phyloP scores from a whole-genome alignment of 2,329 filamentous ascomycete genomes.

The Penicillium brasilianum region DNA sequence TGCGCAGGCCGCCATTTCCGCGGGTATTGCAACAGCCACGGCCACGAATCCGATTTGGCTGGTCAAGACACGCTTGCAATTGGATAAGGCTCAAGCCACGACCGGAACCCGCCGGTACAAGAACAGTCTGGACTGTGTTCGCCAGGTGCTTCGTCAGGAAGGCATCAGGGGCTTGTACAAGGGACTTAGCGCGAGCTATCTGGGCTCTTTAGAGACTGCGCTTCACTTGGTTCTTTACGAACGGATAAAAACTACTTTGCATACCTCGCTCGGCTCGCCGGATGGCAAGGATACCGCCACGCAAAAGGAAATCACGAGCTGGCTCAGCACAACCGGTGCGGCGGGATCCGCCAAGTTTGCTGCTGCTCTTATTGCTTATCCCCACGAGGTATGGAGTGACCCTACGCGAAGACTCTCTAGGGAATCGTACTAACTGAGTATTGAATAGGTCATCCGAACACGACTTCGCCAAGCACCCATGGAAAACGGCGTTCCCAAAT shows the following conservation, averaged over 20 bases:
- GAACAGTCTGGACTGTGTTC: slow-evolving; percentile 69
- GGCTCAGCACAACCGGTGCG: slow-evolving; percentile 42
- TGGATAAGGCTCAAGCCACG: slow-evolving; percentile 43
- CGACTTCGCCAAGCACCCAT: slow-evolving; percentile 43
- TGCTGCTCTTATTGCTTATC: slow-evolving; percentile 42
- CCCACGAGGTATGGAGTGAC: slow-evolving; percentile 38
- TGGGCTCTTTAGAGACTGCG: slow-evolving; percentile 44
- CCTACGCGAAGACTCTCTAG: not conserved
- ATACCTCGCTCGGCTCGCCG: slow-evolving; percentile 25
- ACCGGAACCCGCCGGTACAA: slow-evolving; percentile 46
- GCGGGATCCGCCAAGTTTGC: slow-evolving; percentile 42
- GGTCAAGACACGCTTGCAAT: slow-evolving; percentile 73
- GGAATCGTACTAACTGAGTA: not conserved
- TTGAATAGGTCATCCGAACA: slow-evolving; percentile 41
- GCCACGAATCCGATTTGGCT: slow-evolving; percentile 49
- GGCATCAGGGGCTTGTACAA: slow-evolving; percentile 85
- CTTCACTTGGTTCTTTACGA: slow-evolving; percentile 46
- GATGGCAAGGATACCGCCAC: slow-evolving; percentile 29
- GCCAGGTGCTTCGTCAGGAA: slow-evolving; percentile 81
- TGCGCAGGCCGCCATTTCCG: slow-evolving; percentile 41
- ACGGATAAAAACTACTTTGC: slow-evolving; percentile 38
- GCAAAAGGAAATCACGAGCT: slow-evolving; percentile 34
- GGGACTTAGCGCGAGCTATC: slow-evolving; percentile 75
- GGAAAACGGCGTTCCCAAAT: slow-evolving; percentile 42
- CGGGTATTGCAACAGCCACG: slow-evolving; percentile 43